Evolutionary conservation across 768 basidiomycete genomes (phyloP).

Genomic region (Trametes cingulata): DNA sequence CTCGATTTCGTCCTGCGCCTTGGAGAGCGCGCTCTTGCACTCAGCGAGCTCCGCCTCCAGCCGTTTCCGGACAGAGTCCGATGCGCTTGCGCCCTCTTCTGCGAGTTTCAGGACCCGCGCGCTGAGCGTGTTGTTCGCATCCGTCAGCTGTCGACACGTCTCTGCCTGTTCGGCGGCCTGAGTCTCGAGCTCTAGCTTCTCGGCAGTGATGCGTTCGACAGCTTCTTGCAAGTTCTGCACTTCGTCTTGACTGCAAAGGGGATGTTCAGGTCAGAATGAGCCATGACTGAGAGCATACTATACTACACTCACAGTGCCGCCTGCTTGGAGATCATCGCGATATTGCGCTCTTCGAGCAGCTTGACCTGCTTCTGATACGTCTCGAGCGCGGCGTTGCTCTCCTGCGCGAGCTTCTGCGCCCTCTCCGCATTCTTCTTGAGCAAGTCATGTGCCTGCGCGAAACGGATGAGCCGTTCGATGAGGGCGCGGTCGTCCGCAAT

Average conservation of each 20-base stretch:
- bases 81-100: constrained; percentile 60
- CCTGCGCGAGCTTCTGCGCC: constrained; percentile 87
- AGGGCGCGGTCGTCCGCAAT: constrained; percentile 81
- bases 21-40: constrained; percentile 58
- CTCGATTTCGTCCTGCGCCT: constrained; percentile 68
- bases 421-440: constrained; percentile 91
- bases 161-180: constrained; percentile 73
- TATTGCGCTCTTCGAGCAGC: constrained; percentile 75
- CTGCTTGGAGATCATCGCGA: constrained; percentile 50
- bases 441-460: constrained; percentile 87
- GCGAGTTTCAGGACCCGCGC: constrained; percentile 71
- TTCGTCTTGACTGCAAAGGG: constrained; percentile 61
- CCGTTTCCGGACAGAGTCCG: constrained; percentile 53
- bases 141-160: constrained; percentile 68
- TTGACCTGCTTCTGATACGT: constrained; percentile 90
- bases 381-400: constrained; percentile 75
- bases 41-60: constrained; percentile 66
- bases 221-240: constrained; percentile 57
- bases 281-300: neutral
- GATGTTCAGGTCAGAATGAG: neutral
- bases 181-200: constrained; percentile 71
- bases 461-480: constrained; percentile 80
- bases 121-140: constrained; percentile 78
- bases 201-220: constrained; percentile 57
- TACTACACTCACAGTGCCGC: constrained; percentile 50